phyloP scores from a whole-genome alignment of 2,329 filamentous ascomycete species.

The Neonectria neomacrospora region DNA sequence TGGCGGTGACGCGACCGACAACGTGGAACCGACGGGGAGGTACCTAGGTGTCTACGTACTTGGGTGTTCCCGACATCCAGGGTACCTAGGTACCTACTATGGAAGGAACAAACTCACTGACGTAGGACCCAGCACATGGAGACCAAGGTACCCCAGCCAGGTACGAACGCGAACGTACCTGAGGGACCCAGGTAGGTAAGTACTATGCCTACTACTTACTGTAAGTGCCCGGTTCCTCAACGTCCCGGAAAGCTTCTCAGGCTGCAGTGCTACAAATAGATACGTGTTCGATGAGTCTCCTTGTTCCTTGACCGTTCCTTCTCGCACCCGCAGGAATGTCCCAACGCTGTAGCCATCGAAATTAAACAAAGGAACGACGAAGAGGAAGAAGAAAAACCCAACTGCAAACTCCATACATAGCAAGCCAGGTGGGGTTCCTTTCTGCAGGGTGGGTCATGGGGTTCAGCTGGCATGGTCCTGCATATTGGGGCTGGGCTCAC shows the following conservation, averaged over 20 bases:
- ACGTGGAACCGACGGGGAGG: slow-evolving; percentile 10
- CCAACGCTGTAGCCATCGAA: slow-evolving; percentile 4
- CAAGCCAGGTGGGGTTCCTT: neutral
- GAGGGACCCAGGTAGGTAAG: too few species aligned
- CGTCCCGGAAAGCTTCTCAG: neutral
- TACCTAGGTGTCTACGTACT: neutral
- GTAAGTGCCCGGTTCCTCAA: neutral
- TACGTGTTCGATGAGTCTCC: neutral
- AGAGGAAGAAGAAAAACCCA: neutral
- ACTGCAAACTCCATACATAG: neutral
- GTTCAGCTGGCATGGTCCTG: slow-evolving; percentile 38
- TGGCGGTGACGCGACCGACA: slow-evolving; percentile 2
- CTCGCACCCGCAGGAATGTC: slow-evolving; percentile 6
- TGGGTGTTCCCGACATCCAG: too few species aligned
- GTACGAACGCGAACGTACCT: neutral
- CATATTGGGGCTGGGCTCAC: slow-evolving; percentile 13
- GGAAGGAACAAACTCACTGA: slow-evolving; percentile 7
- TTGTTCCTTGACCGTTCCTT: neutral
- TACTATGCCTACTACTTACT: too few species aligned
- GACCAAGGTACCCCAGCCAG: neutral
- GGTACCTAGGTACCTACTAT: neutral
- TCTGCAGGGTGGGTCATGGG: slow-evolving; percentile 27
- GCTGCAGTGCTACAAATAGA: neutral
- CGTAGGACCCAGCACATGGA: neutral
- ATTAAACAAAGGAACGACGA: slow-evolving; percentile 6